Base-by-base conservation (phyloP, 108 stramenopile species). In the Pseudonitzschia pungens region DNA sequence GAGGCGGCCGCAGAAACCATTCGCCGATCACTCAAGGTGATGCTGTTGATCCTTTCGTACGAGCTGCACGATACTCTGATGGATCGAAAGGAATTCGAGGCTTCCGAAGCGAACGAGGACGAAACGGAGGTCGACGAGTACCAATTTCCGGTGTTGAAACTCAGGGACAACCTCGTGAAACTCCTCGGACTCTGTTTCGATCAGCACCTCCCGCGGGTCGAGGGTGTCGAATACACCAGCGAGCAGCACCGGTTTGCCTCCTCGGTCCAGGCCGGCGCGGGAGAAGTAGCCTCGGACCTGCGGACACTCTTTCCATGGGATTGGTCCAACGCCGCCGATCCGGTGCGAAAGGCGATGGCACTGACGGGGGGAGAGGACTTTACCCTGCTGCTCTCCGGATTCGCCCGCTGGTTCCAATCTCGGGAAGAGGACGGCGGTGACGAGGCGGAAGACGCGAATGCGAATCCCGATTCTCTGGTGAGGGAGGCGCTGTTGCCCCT, bases 121-220 rank as follows among this genome's bases (percentile, higher is more conserved):
- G 79, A 78, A 4, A 53, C 14, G 18, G 43, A 67, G 16, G 78
- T 83, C 68, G 60, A 62, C 29, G 60, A 62, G 36, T 41, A 62
- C 16, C 36, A 40, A 4, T 80, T 79, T 69, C 71, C 76, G 27
- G 70, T 90, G 7, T 52, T 89, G 59, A 67, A 80, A 27, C 70
- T 90, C n/a, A 84, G 93, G 27, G 79, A 88, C 55, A 71, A 76
- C 32, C 62, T 91, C 40, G 58, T 89, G 14, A 79, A 83, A 22
- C 75, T 90, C 7, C 67, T 90, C 41, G 78, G 83, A 26, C 77
- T 85, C 7, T 91, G 87, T 67, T 94, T 87, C 60, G 88, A 90
- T 28, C 86, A 90, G 22, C 85, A 80, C 70, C 78, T 86, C 33
- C 87, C 86, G 36, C 83, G 87, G 28, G 69, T 65, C 12, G 80